These are phyloP conservation scores for Tylopilus sp. DNA, from an alignment of 1,284 basidiomycete genomes.

Conservation along the genomic window DNA sequence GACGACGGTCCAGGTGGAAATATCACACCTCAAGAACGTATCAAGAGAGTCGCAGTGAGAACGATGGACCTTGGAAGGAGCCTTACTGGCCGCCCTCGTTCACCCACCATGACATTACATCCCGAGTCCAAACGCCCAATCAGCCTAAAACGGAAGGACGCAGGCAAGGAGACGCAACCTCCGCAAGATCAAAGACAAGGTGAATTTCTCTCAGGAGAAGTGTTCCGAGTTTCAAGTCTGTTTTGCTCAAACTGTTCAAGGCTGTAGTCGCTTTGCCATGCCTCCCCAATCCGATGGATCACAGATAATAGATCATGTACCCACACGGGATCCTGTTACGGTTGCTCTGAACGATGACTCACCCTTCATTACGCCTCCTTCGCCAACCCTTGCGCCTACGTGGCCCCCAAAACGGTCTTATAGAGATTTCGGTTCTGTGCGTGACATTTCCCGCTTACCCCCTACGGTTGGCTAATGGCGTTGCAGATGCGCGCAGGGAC, in stretches of 20 bases:
- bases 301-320: constrained; percentile 13
- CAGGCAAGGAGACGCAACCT: constrained; percentile 39
- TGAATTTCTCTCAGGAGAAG: constrained; percentile 11
- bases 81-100: constrained; percentile 38
- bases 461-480: constrained; percentile 5
- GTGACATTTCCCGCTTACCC: constrained; percentile 19
- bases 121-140: constrained; percentile 49
- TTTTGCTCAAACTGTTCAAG: constrained; percentile 30
- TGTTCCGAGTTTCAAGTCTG: constrained; percentile 7
- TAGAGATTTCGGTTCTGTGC: constrained; percentile 62
- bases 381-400: constrained; percentile 46
- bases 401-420: constrained; percentile 50
- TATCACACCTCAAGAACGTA: constrained; percentile 42
- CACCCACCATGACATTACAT: constrained; percentile 29
- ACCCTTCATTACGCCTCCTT: constrained; percentile 70
- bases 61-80: constrained; percentile 56
- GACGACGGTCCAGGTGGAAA: constrained; percentile 34
- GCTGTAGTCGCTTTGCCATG: constrained; percentile 5
- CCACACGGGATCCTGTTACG: constrained; percentile 11
- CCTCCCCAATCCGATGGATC: constrained; percentile 14
- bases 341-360: constrained; percentile 52
- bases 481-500: constrained; percentile 74
- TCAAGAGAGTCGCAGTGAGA: constrained; percentile 46
- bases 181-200: constrained; percentile 34
- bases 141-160: constrained; percentile 51